Conservation (phyloP, 352 stramenopile species). For the Phytophthora europaea region DNA sequence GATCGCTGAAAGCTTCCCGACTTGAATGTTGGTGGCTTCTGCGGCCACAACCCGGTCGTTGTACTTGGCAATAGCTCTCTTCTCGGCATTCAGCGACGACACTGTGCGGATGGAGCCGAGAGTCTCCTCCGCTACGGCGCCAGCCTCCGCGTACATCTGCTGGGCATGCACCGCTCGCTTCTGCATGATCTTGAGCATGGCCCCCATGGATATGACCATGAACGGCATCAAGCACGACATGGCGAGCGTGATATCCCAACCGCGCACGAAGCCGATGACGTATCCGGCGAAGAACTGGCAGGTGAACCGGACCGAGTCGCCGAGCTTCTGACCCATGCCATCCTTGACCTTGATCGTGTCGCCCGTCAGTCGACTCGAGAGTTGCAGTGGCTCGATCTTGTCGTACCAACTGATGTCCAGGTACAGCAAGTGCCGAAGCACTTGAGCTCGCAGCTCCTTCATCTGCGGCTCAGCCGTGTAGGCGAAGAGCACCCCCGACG, state of each 20-base stretch:
- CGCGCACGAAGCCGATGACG: conserved; percentile 45
- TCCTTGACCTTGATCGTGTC: conserved; percentile 58
- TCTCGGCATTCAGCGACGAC: conserved; percentile 51
- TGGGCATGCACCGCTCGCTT: conserved; percentile 35
- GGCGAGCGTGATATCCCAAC: conserved; percentile 53
- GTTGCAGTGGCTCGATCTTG: conserved; percentile 37
- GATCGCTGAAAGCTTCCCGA: conserved; percentile 8
- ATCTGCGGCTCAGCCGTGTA: conserved; percentile 53
- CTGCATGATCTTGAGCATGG: conserved; percentile 39
- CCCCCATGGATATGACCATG: conserved; percentile 38
- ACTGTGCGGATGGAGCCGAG: conserved; percentile 56
- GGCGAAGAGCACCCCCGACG: conserved; percentile 44
- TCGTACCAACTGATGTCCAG: conserved; percentile 65
- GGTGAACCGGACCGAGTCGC: conserved; percentile 46
- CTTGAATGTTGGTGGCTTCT: conserved; percentile 56
- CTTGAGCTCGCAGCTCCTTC: conserved; percentile 42
- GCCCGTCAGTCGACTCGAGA: conserved; percentile 44
- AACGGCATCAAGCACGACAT: conserved; percentile 48
- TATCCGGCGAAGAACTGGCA: conserved; percentile 43
- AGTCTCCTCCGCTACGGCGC: conserved; percentile 51
- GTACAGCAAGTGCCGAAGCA: conserved; percentile 52
- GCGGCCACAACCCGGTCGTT: conserved; percentile 75
- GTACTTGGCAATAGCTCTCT: conserved; percentile 54
- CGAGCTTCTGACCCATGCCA: conserved; percentile 53
- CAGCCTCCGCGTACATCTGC: conserved; percentile 50